Base-by-base conservation (phyloP, 31 red algal genomes). In the Endocladia muricata region DNA sequence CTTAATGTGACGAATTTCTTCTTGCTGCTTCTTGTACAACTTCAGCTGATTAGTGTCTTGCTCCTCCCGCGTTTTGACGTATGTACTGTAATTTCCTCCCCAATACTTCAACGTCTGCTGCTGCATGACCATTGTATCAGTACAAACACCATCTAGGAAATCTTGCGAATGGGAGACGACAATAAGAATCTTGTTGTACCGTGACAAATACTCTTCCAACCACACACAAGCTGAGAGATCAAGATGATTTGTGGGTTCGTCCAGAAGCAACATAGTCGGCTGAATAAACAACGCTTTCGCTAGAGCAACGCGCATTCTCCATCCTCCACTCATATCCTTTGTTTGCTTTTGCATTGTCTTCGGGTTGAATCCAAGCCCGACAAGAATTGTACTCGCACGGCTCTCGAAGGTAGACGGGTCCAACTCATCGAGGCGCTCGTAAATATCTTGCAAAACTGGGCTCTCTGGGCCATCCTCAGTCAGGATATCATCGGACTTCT, bases 211-310 rank as follows among this genome's bases (percentile, higher is more conserved):
- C 55, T 99, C 79, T 49, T 93, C 96, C 4, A 99, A 49, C 96
- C 96, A 99, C 42, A 96, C 86, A 28, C 87, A 93, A 1, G 96
- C 90, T 8, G 86, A 86, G 19, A 94, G 79, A 73, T 99, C 96
- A 34, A 99, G 82, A 62, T 99, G 96, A 63, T 99, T 99, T 34
- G 89, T 99, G 22, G 96, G 92, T 60, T 95, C 96, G 81, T 99
- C 96, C 23, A 99, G 78, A 19, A 99, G 68, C 61, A 99, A 68
- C 89, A 99, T 78, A 32, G 83, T 83, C 25, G 96, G 96, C 43
- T 95, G 81, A 4, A 88, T 76, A 67, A 99, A 99, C 15, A 99
- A 74, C 1, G 96, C 96, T 37, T 88, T 85, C 48, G 96, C 89
- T 11, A 99, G 77, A 33, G 92, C 88, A n/a, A 99, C 90, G 48